Conservation (phyloP, 495 filamentous ascomycete species). For the Trypethelium eluteriae region DNA sequence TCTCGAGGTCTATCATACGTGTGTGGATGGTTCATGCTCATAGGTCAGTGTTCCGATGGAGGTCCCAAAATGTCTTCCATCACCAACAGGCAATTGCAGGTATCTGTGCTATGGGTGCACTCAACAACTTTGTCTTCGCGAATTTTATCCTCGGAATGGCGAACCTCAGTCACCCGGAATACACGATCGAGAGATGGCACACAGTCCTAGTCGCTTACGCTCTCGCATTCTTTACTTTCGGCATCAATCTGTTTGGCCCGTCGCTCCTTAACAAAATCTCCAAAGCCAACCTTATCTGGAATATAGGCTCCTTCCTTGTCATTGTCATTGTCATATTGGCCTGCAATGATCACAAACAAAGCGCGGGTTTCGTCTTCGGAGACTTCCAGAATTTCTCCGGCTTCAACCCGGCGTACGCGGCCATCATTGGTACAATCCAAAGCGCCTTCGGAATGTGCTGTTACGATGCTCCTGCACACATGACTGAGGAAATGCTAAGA, state of each 20-base stretch:
- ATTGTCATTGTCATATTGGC: slow-evolving; percentile 47
- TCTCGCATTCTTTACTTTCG: slow-evolving; percentile 39
- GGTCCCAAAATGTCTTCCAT: not conserved
- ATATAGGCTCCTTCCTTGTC: slow-evolving; percentile 47
- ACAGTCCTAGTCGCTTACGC: slow-evolving; percentile 48
- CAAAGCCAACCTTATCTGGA: slow-evolving; percentile 47
- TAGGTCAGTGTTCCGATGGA: slow-evolving; percentile 20
- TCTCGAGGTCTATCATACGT: slow-evolving; percentile 27
- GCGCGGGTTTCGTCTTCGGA: slow-evolving; percentile 48
- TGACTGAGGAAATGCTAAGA: slow-evolving; percentile 47
- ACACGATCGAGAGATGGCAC: slow-evolving; percentile 51
- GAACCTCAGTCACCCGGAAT: slow-evolving; percentile 47
- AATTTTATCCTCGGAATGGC: slow-evolving; percentile 51
- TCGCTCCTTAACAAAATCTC: slow-evolving; percentile 48
- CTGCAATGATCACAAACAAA: slow-evolving; percentile 48
- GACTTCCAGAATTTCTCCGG: slow-evolving; percentile 53
- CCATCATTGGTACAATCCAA: slow-evolving; percentile 50
- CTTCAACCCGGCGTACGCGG: slow-evolving; percentile 44
- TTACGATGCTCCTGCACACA: slow-evolving; percentile 41
- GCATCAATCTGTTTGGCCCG: slow-evolving; percentile 46
- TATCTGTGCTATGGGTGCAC: slow-evolving; percentile 51
- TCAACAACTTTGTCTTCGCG: slow-evolving; percentile 49
- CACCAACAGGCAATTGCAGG: slow-evolving; percentile 27
- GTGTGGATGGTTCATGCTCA: slow-evolving; percentile 34
- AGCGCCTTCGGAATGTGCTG: slow-evolving; percentile 53